Evolutionary conservation across 1,284 basidiomycete genomes (phyloP).

Genomic region (Fomitopsis pinicola): DNA sequence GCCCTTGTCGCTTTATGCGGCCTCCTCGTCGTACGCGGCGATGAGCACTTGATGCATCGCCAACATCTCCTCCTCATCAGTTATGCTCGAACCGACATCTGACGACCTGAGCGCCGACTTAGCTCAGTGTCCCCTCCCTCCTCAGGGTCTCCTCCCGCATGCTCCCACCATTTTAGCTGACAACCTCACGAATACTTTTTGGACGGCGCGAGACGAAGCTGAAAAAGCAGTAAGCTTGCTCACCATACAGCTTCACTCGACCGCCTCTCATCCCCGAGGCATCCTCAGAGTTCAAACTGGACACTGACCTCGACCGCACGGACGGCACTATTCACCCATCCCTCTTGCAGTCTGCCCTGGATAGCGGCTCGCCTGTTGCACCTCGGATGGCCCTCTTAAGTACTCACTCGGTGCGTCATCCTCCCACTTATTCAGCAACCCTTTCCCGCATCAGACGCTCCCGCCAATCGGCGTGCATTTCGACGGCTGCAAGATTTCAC

Average conservation of each 20-base stretch:
- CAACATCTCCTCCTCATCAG: background rate
- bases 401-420: slow-evolving; percentile 21
- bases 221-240: slow-evolving; percentile 4
- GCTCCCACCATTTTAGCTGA: slow-evolving; percentile 12
- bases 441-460: slow-evolving; percentile 21
- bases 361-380: slow-evolving; percentile 38
- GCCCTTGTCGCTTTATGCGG: background rate
- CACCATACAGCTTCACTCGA: no score
- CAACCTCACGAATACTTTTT: slow-evolving; percentile 16
- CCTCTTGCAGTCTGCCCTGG: slow-evolving; percentile 23
- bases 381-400: slow-evolving; percentile 22
- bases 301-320: slow-evolving; percentile 79
- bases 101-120: slow-evolving; percentile 7
- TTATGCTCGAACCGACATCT: background rate
- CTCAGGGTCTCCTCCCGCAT: slow-evolving; percentile 15
- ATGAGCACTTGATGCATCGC: background rate
- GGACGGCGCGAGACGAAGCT: slow-evolving; percentile 10
- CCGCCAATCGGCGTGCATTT: slow-evolving; percentile 11
- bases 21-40: background rate
- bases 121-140: slow-evolving; percentile 12
- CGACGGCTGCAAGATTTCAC: slow-evolving; percentile 43
- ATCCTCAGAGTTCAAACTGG: slow-evolving; percentile 46
- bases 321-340: slow-evolving; percentile 75
- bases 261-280: slow-evolving; percentile 7
- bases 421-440: slow-evolving; percentile 21